phyloP scores from a whole-genome alignment of 2,329 filamentous ascomycete genomes.

The Seiridium cupressi region DNA sequence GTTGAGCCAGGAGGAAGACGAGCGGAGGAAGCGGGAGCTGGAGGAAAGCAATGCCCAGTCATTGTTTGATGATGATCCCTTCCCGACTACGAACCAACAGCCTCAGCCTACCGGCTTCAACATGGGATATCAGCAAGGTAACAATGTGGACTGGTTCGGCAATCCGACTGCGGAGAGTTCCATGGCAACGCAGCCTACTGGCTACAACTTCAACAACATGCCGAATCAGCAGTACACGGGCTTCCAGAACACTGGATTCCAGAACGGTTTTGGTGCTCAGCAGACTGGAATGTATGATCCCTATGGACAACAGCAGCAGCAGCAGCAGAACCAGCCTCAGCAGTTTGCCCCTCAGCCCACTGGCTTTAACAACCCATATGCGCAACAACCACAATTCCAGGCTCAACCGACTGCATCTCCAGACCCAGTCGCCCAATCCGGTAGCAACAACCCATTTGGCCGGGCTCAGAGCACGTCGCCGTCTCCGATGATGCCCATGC shows the following conservation, averaged over 20 bases:
- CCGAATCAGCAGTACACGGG: conserved; percentile 50
- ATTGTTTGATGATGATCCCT: conserved; percentile 80
- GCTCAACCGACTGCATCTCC: conserved; percentile 42
- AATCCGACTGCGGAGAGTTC: conserved; percentile 84
- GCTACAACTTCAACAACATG: conserved; percentile 55
- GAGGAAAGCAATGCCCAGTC: conserved; percentile 82
- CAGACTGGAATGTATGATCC: conserved; percentile 68
- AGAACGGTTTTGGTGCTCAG: conserved; percentile 67
- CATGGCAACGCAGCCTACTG: conserved; percentile 74
- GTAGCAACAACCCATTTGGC: conserved; percentile 92
- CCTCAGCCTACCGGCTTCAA: conserved; percentile 87
- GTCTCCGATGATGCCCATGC: conserved; percentile 72
- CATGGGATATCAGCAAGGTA: conserved; percentile 96
- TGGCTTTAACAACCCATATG: conserved; percentile 52
- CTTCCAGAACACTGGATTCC: conserved; percentile 62
- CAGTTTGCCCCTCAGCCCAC: conserved; percentile 33
- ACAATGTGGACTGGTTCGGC: conserved; percentile 94
- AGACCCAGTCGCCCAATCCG: conserved; percentile 67
- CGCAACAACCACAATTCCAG: conserved; percentile 46
- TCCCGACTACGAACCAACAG: conserved; percentile 54
- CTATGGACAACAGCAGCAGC: conserved; percentile 58
- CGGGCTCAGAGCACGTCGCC: conserved; percentile 53
- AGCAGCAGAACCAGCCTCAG: conserved; percentile 4
- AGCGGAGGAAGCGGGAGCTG: conserved; percentile 79
- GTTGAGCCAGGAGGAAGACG: conserved; percentile 92